A percentile compares a stretch with the other conserved stretches of the same genome.
phyloP scores from a whole-genome alignment of 1,284 basidiomycete species.

The Phenoliferia sp. region DNA sequence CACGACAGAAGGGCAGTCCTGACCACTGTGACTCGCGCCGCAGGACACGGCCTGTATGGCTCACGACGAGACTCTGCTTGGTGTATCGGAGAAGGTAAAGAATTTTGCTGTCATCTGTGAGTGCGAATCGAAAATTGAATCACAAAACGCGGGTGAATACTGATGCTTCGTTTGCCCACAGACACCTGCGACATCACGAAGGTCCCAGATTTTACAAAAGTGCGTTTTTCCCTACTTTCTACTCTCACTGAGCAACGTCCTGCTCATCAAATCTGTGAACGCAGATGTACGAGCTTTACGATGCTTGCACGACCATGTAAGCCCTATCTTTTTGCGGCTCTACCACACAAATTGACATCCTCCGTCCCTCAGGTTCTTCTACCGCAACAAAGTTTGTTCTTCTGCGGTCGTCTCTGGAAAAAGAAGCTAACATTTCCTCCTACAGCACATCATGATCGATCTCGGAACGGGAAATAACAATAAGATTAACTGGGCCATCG shows the following conservation, averaged over 20 bases:
- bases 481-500: constrained; percentile 97
- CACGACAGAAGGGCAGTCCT: neutral
- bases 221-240: constrained; percentile 42
- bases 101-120: constrained; percentile 93
- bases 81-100: constrained; percentile 90
- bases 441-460: constrained; percentile 97
- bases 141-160: neutral
- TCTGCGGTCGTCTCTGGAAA: neutral
- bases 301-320: constrained; percentile 85
- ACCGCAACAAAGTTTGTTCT: constrained; percentile 57
- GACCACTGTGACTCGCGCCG: neutral
- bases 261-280: neutral
- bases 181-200: constrained; percentile 78
- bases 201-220: constrained; percentile 99
- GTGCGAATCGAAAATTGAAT: neutral
- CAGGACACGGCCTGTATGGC: constrained; percentile 90
- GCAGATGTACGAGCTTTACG: constrained; percentile 92
- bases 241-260: neutral
- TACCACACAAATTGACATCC: neutral
- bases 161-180: neutral
- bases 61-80: constrained; percentile 96
- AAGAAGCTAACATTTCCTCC: neutral
- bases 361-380: constrained; percentile 57
- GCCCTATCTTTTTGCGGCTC: neutral
- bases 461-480: constrained; percentile 97